Conservation (phyloP, 2,329 filamentous ascomycete genomes). For the Verticillium nubilum region DNA sequence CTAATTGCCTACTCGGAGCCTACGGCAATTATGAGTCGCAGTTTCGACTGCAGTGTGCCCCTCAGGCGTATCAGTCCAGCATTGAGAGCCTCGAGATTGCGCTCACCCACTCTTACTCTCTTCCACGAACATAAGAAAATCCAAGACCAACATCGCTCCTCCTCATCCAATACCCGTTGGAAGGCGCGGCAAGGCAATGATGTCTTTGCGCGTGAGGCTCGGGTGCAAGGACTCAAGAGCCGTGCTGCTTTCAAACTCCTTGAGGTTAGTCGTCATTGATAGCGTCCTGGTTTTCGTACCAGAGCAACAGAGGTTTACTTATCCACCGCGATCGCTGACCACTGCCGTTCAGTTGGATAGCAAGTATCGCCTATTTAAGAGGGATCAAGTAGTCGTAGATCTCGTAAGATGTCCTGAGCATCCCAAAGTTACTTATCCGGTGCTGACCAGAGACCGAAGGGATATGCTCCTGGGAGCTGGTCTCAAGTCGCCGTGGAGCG, state of each 20-base stretch:
- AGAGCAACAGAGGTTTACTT: neutral
- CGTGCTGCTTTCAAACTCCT: constrained; percentile 90
- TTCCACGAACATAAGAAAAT: neutral
- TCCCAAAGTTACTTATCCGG: neutral
- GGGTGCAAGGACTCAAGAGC: constrained; percentile 76
- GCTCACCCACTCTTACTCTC: neutral
- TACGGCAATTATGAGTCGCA: neutral
- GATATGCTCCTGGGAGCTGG: constrained; percentile 73
- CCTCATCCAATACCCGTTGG: constrained; percentile 71
- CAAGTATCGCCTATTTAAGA: constrained; percentile 72
- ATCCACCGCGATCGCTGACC: neutral
- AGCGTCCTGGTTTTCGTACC: too few relatives aligned
- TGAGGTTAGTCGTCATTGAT: constrained; percentile 49
- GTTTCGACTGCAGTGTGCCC: neutral
- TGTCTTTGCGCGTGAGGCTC: constrained; percentile 66
- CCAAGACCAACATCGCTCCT: constrained; percentile 8
- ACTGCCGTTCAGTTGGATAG: constrained; percentile 61
- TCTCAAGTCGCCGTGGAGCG: constrained; percentile 76
- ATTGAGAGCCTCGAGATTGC: neutral
- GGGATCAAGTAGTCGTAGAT: constrained; percentile 83
- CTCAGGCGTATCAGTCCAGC: neutral
- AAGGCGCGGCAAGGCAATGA: constrained; percentile 73
- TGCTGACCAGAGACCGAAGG: constrained; percentile 34
- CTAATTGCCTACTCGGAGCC: neutral
- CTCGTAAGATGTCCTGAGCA: constrained; percentile 49